These are phyloP conservation scores for Cryptococcus hybrid DNA, from an alignment of 1,284 basidiomycete genomes.

Conservation along the genomic window DNA sequence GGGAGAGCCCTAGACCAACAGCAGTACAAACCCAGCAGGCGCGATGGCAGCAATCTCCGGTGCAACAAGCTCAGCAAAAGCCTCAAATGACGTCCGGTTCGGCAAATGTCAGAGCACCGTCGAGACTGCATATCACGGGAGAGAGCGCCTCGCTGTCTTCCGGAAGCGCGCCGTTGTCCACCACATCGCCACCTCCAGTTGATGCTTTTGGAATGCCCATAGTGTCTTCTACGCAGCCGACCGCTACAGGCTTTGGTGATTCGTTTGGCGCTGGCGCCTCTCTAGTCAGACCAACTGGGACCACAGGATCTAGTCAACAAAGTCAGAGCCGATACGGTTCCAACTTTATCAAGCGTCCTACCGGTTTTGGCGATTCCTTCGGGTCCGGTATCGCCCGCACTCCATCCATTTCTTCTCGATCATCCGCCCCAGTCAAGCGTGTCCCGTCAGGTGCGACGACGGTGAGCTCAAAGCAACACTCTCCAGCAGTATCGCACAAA, in stretches of 20 bases:
- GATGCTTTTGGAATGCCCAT: conserved; percentile 41
- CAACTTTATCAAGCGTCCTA: conserved; percentile 4
- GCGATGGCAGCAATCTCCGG: background rate
- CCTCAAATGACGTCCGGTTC: conserved; percentile 2
- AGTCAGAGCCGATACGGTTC: background rate
- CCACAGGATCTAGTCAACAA: background rate
- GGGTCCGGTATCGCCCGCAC: conserved; percentile 1
- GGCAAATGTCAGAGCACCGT: conserved; percentile 33
- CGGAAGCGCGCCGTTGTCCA: background rate
- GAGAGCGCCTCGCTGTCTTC: background rate
- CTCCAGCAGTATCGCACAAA: background rate
- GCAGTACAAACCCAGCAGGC: background rate
- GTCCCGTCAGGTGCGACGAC: background rate
- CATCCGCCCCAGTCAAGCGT: conserved; percentile 5
- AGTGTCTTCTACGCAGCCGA: background rate
- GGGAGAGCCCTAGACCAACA: too few species aligned
- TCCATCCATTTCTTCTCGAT: conserved; percentile 1
- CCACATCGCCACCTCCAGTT: conserved; percentile 9
- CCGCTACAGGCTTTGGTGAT: conserved; percentile 29
- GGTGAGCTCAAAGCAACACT: conserved; percentile 3
- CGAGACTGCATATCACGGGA: conserved; percentile 12
- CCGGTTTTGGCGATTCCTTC: conserved; percentile 36
- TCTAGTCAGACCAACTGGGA: background rate
- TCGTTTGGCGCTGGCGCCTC: conserved; percentile 20
- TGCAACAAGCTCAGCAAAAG: conserved; percentile 2